Evolutionary conservation across 208 protist species (phyloP), one percentile per base, ranked within the genome.

Genomic region (Leptomonas pyrrhocoris): DNA sequence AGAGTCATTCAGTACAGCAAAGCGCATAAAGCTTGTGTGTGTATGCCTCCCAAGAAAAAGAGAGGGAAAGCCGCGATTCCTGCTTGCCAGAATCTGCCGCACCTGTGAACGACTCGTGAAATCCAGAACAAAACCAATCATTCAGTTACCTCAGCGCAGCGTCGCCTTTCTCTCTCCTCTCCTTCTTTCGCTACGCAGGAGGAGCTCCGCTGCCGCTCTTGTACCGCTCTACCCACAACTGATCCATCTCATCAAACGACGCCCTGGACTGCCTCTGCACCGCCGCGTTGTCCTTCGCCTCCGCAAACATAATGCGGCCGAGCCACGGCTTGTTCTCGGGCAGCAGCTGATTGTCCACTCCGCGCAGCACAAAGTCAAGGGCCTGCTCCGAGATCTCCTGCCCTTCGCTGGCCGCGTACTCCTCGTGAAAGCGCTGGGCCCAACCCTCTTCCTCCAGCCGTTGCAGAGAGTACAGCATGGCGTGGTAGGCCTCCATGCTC

Each of bases 301-400:
- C 89, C 9, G 84, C 83, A 76, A 93, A 97, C 93, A 97, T 97
- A 19, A 97, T 69, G 11, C 87, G 81, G 8, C 93, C 93, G 7
- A 97, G 73, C 87, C 90, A 95, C 30, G 93, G 93, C 80, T 97
- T 97, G 70, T 88, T 94, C 82, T 97, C 90, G 27, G 93, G 93
- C 36, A 97, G 55, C 46, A 97, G 80, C 59, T 90, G 84, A 54
- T 92, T 94, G 55, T 86, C 79, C 16, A 92, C 72, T 9, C 93
- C 93, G 31, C 81, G 83, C 61, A 97, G 40, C 15, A 97, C 82
- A 83, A 97, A 97, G 59, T 95, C 89, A 38, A 97, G 77, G 51
- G 93, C 93, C 84, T 93, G 89, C 67, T 94, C 85, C 0, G 89
- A 89, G 5, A 87, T 31, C 27, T 25, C 51, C 34, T 61, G 76